These are phyloP conservation scores for Ascocoryne sarcoides DNA, from an alignment of 2,329 filamentous ascomycete genomes.

Conservation along the genomic window DNA sequence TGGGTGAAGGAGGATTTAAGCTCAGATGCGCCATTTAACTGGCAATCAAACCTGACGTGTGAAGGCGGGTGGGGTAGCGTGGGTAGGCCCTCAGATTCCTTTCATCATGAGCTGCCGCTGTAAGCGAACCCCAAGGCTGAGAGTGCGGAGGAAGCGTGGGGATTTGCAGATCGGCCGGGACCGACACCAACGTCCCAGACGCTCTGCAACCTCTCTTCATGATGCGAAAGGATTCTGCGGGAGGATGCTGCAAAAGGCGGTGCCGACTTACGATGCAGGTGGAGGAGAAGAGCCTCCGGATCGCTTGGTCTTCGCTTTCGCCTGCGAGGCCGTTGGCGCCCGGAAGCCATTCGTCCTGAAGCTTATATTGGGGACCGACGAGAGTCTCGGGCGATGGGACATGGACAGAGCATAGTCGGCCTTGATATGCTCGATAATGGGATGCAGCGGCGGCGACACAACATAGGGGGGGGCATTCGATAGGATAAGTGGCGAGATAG, in stretches of 20 bases:
- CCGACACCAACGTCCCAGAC: neutral
- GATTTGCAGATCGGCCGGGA: slow-evolving; percentile 3
- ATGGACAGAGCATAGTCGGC: slow-evolving; percentile 15
- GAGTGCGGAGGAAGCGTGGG: slow-evolving; percentile 5
- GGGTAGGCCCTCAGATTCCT: slow-evolving; percentile 14
- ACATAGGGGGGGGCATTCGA: slow-evolving; percentile 11
- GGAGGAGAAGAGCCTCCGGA: slow-evolving; percentile 31
- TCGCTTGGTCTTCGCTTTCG: slow-evolving; percentile 11
- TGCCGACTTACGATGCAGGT: slow-evolving; percentile 28
- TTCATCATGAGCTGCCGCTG: slow-evolving; percentile 3
- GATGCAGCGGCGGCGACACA: slow-evolving; percentile 18
- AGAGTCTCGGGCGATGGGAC: slow-evolving; percentile 4
- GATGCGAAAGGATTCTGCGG: slow-evolving; percentile 1
- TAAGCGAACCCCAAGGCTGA: slow-evolving; percentile 16
- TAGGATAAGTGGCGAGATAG: slow-evolving; percentile 17
- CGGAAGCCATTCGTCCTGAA: slow-evolving; percentile 18
- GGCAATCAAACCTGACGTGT: slow-evolving; percentile 2
- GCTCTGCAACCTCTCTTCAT: neutral
- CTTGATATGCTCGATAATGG: slow-evolving; percentile 28
- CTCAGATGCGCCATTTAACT: slow-evolving; percentile 12
- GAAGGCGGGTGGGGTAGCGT: too few species aligned
- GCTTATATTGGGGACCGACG: slow-evolving; percentile 22
- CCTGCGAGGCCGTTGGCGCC: slow-evolving; percentile 9
- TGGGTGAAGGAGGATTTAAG: neutral
- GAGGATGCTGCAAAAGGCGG: neutral